Percentiles rank a stretch among this genome's conserved stretches.
phyloP scores from a whole-genome alignment of 257 asterid species.

The Forsythia suspensa region DNA sequence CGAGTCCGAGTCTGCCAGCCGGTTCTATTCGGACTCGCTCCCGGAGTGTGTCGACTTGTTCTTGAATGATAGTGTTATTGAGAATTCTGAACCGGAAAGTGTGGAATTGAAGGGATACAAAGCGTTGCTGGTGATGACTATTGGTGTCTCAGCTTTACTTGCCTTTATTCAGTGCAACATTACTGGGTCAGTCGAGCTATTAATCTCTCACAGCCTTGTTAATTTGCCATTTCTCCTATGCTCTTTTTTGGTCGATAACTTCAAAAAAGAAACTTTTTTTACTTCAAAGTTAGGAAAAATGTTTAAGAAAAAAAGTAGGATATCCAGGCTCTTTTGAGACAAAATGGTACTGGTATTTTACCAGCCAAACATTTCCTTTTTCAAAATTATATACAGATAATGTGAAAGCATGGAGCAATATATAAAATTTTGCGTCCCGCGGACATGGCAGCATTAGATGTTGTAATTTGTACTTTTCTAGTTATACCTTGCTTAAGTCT shows the following conservation, averaged over 20 bases:
- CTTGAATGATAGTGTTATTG: slow-evolving; percentile 24
- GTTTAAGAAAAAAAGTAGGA: not conserved
- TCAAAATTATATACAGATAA: not conserved
- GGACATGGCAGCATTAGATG: not conserved
- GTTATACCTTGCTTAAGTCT: not conserved
- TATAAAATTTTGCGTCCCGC: not conserved
- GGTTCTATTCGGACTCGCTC: slow-evolving; percentile 59
- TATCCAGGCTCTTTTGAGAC: no score
- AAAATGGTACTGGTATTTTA: no score
- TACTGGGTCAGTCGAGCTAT: slow-evolving; percentile 58
- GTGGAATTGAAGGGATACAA: slow-evolving; percentile 36
- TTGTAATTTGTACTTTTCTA: not conserved
- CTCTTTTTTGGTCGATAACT: not conserved
- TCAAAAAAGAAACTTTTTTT: not conserved
- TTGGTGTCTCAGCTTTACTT: slow-evolving; percentile 73
- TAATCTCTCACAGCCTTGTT: slow-evolving; percentile 3
- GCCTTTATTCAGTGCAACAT: slow-evolving; percentile 72
- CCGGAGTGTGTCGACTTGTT: slow-evolving; percentile 56
- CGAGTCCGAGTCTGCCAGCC: slow-evolving; percentile 59
- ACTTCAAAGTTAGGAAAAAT: not conserved
- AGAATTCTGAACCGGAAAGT: slow-evolving; percentile 9
- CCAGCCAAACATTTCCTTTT: not conserved
- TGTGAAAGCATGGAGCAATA: not conserved
- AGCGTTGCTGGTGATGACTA: slow-evolving; percentile 64
- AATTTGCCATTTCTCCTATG: not conserved